Evolutionary conservation across 306 rosid genomes (phyloP).

Genomic region (Erythrophleum fordii): DNA sequence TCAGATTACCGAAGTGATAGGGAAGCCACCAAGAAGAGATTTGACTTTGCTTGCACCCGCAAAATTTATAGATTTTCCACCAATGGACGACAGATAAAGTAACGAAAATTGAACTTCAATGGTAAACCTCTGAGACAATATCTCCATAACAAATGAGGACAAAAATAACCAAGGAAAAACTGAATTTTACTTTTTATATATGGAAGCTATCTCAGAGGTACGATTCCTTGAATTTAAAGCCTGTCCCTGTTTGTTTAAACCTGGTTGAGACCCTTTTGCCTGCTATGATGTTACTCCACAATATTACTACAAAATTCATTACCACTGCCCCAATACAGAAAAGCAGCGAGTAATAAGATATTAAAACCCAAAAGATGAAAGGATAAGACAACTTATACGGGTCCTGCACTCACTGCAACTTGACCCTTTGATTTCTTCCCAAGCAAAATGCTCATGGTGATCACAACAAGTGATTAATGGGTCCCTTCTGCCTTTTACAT

Average conservation of each 20-base stretch:
- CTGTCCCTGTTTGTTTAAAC: constrained; percentile 31
- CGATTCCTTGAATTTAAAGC: constrained; percentile 20
- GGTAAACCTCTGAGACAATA: too few relatives aligned
- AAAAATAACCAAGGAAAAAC: background rate
- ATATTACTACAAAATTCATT: background rate
- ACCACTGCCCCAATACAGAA: background rate
- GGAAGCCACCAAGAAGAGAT: too few relatives aligned
- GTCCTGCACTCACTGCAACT: background rate
- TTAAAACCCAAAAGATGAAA: background rate
- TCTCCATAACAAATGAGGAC: too few relatives aligned
- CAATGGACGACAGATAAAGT: too few relatives aligned
- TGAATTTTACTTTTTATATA: background rate
- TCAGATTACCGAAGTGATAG: too few relatives aligned
- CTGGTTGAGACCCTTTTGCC: constrained; percentile 30
- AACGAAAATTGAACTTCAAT: too few relatives aligned
- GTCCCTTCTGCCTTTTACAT: constrained; percentile 24
- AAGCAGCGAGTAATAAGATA: background rate
- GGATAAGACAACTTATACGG: background rate
- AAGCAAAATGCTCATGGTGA: background rate
- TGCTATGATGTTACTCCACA: constrained; percentile 29
- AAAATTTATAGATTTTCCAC: too few relatives aligned
- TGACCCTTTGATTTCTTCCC: constrained; percentile 15
- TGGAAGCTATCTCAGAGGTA: constrained; percentile 30
- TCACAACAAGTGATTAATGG: constrained; percentile 23
- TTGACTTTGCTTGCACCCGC: too few relatives aligned